Percentiles rank a stretch among this genome's conserved stretches.
Conservation (phyloP, 768 basidiomycete species). For the Podaxis sp. region DNA sequence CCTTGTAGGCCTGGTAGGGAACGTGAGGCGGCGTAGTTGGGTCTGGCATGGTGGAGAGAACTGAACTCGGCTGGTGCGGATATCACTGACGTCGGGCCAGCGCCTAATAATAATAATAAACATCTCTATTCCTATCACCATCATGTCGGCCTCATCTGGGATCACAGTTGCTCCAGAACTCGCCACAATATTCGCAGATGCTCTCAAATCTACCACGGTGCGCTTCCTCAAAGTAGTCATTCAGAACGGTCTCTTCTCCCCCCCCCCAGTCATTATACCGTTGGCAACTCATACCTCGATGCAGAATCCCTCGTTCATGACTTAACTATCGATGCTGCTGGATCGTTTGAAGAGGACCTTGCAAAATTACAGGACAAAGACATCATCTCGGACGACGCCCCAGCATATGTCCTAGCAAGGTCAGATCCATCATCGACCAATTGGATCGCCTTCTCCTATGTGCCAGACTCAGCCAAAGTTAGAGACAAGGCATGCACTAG, state of each 20-base stretch:
- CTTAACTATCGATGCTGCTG: constrained; percentile 39
- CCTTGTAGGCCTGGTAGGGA: constrained; percentile 52
- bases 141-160: constrained; percentile 74
- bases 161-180: constrained; percentile 63
- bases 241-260: constrained; percentile 52
- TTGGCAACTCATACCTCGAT: constrained; percentile 16
- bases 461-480: constrained; percentile 77
- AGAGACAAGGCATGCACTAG: constrained; percentile 63
- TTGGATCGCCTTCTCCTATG: constrained; percentile 77
- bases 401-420: constrained; percentile 74
- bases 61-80: background rate
- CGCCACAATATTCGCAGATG: constrained; percentile 49
- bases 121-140: constrained; percentile 11
- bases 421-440: constrained; percentile 54
- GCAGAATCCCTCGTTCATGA: constrained; percentile 70
- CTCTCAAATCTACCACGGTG: constrained; percentile 41
- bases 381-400: constrained; percentile 52
- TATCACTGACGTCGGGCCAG: background rate
- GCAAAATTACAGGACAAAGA: constrained; percentile 41
- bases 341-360: constrained; percentile 62
- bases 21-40: constrained; percentile 25
- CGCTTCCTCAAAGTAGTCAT: constrained; percentile 81
- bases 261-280: constrained; percentile 7
- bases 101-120: background rate
- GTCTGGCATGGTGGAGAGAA: constrained; percentile 23